Evolutionary conservation across 495 filamentous ascomycete species (phyloP).

Genomic region (Ascodesmis nigricans): DNA sequence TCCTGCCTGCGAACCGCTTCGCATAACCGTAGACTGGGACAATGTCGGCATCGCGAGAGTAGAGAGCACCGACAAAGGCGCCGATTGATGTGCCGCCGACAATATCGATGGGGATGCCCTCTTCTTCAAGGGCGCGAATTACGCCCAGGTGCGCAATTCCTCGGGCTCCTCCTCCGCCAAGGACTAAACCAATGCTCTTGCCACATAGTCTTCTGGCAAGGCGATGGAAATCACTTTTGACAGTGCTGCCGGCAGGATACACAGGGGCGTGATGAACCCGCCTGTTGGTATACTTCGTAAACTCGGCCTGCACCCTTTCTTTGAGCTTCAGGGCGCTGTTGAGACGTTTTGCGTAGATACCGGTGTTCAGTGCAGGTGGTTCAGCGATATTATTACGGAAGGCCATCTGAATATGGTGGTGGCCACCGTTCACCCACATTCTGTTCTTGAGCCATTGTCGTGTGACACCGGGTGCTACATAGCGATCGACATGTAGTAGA

Average conservation of each 20-base stretch:
- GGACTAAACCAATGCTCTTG: slow-evolving; percentile 80
- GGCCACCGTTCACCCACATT: slow-evolving; percentile 95
- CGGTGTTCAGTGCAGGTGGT: slow-evolving; percentile 47
- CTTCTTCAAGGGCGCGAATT: slow-evolving; percentile 86
- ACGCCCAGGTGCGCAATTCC: slow-evolving; percentile 83
- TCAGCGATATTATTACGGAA: slow-evolving; percentile 51
- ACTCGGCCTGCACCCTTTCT: slow-evolving; percentile 91
- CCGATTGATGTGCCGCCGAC: slow-evolving; percentile 93
- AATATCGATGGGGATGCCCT: slow-evolving; percentile 89
- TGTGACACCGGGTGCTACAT: slow-evolving; percentile 62
- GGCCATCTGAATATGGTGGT: slow-evolving; percentile 94
- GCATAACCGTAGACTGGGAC: slow-evolving; percentile 90
- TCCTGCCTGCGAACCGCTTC: slow-evolving; percentile 90
- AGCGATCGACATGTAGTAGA: slow-evolving; percentile 77
- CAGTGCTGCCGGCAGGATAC: slow-evolving; percentile 75
- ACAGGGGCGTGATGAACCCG: slow-evolving; percentile 66
- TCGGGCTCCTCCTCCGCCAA: slow-evolving; percentile 80
- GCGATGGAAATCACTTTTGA: slow-evolving; percentile 92
- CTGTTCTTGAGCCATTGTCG: slow-evolving; percentile 80
- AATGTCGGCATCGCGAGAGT: slow-evolving; percentile 87
- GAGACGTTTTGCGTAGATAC: slow-evolving; percentile 36
- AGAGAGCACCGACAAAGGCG: slow-evolving; percentile 87
- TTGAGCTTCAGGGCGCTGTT: slow-evolving; percentile 75
- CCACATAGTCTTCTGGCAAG: slow-evolving; percentile 78
- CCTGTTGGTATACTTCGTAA: slow-evolving; percentile 87